phyloP scores from a whole-genome alignment of 2,329 filamentous ascomycete species.

The Ciborinia camelliae region DNA sequence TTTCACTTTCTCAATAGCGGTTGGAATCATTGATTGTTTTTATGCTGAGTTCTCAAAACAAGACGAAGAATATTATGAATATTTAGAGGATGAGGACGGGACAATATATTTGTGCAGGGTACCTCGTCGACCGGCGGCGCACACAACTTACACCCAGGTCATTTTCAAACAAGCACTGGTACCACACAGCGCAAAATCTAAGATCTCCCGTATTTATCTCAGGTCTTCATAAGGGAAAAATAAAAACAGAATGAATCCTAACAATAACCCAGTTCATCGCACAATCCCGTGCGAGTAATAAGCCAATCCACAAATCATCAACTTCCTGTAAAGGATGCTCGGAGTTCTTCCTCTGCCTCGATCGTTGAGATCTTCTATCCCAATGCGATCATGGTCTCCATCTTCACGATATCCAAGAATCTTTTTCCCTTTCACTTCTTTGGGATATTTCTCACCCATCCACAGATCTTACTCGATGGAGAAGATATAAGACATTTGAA shows the following conservation, averaged over 20 bases:
- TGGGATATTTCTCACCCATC: slow-evolving; percentile 17
- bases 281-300: too few relatives aligned
- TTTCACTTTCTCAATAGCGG: too few relatives aligned
- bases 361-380: slow-evolving; percentile 62
- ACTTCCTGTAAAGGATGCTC: slow-evolving; percentile 80
- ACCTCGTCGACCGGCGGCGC: slow-evolving; percentile 25
- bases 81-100: slow-evolving; percentile 35
- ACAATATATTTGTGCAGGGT: slow-evolving; percentile 27
- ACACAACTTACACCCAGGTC: slow-evolving; percentile 33
- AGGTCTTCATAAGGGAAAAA: too few relatives aligned
- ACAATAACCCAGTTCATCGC: too few relatives aligned
- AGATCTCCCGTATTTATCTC: too few relatives aligned
- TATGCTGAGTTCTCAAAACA: too few relatives aligned
- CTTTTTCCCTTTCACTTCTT: slow-evolving; percentile 20
- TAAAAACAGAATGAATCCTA: too few relatives aligned
- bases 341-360: slow-evolving; percentile 72
- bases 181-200: too few relatives aligned
- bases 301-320: too few relatives aligned
- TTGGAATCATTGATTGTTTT: too few relatives aligned
- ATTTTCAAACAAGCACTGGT: too few relatives aligned
- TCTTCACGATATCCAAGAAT: neutral
- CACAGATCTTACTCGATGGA: slow-evolving; percentile 10
- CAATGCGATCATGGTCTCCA: slow-evolving; percentile 15
- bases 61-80: slow-evolving; percentile 38
- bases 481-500: neutral